phyloP scores from a whole-genome alignment of 2,329 filamentous ascomycete species.

The Aspergillus sp. region DNA sequence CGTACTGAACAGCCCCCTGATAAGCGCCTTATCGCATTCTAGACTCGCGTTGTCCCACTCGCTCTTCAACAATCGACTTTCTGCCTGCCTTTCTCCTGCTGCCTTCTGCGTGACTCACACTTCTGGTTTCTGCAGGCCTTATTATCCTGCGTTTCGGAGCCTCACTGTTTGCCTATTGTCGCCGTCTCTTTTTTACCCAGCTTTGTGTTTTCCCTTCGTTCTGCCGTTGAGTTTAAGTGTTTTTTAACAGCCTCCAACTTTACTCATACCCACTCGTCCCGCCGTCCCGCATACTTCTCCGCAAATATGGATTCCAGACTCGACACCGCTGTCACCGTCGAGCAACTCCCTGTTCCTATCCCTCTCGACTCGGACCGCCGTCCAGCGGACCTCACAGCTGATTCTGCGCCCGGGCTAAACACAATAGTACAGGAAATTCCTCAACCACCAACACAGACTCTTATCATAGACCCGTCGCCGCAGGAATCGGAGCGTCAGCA shows the following conservation, averaged over 20 bases:
- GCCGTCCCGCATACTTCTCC: neutral
- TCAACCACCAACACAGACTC: slow-evolving; percentile 6
- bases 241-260: too few species aligned
- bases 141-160: neutral
- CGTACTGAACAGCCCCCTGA: slow-evolving; percentile 12
- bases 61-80: slow-evolving; percentile 1
- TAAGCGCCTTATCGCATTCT: slow-evolving; percentile 17
- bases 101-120: slow-evolving; percentile 11
- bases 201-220: neutral
- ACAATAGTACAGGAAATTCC: slow-evolving; percentile 13
- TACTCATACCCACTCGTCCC: neutral
- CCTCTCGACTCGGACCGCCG: slow-evolving; percentile 12
- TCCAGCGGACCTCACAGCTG: neutral
- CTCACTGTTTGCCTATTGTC: neutral
- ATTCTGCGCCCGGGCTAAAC: slow-evolving; percentile 5
- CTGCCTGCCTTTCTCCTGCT: slow-evolving; percentile 13
- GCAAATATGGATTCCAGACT: slow-evolving; percentile 20
- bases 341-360: slow-evolving; percentile 16
- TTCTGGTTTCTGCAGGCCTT: neutral
- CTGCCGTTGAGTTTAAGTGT: neutral
- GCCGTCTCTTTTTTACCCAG: neutral
- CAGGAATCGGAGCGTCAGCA: slow-evolving; percentile 4
- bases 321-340: slow-evolving; percentile 13
- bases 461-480: neutral
- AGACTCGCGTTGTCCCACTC: slow-evolving; percentile 7